Percentiles rank a stretch among this genome's conserved stretches.
Evolutionary conservation across 192 early-diverging fungal genomes (phyloP).

Genomic region (Linnemannia elongata): DNA sequence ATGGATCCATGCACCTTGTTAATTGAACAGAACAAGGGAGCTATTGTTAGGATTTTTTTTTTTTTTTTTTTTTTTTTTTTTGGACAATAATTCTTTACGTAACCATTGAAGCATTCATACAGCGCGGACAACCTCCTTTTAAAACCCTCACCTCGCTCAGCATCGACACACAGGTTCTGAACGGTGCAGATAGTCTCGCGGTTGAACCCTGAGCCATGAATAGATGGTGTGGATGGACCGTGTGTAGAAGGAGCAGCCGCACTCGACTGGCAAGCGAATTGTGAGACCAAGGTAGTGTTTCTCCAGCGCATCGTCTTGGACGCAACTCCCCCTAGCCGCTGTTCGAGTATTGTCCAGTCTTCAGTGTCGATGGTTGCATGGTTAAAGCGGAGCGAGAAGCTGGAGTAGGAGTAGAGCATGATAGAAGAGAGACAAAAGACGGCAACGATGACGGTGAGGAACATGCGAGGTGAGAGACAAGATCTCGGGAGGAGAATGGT

Average conservation of each 20-base stretch:
- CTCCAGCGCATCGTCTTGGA: constrained; percentile 28
- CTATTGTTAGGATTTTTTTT: constrained; percentile 2
- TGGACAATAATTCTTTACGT: constrained; percentile 7
- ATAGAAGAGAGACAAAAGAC: constrained; percentile 42
- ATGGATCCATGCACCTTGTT: constrained; percentile 48
- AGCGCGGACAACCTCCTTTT: background rate
- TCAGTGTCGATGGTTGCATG: constrained; percentile 17
- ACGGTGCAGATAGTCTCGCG: constrained; percentile 46
- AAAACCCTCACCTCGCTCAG: constrained; percentile 33
- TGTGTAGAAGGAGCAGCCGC: background rate
- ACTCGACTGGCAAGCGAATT: constrained; percentile 25
- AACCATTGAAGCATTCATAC: background rate
- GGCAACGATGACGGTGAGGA: constrained; percentile 39
- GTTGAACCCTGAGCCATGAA: constrained; percentile 19
- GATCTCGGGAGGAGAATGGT: constrained; percentile 36
- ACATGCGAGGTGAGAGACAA: constrained; percentile 51
- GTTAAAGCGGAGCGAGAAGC: constrained; percentile 17
- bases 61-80: too few relatives aligned
- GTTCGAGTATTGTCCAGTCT: constrained; percentile 40
- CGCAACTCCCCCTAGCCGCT: background rate
- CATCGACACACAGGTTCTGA: constrained; percentile 46
- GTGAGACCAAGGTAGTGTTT: constrained; percentile 25
- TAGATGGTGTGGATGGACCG: background rate
- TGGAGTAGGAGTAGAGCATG: constrained; percentile 36
- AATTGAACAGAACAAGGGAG: background rate